These are phyloP conservation scores for Castanea mollissima DNA, from an alignment of 306 rosid genomes.

Conservation along the genomic window DNA sequence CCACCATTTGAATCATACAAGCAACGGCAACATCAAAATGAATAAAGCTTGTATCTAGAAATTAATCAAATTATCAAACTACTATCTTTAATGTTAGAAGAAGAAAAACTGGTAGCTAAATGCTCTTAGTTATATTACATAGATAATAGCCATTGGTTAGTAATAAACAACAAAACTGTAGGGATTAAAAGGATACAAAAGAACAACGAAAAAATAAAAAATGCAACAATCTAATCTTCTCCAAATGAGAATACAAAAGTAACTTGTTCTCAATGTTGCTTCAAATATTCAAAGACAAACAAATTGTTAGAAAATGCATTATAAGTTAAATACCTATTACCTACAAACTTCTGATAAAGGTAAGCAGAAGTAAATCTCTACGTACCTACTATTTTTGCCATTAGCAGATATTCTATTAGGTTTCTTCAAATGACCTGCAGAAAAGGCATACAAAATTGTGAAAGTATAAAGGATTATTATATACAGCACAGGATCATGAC, in stretches of 20 bases:
- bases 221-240: neutral
- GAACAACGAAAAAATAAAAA: neutral
- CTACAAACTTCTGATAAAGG: slow-evolving; percentile 4
- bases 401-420: slow-evolving; percentile 29
- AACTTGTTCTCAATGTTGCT: slow-evolving; percentile 5
- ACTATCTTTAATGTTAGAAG: neutral
- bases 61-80: neutral
- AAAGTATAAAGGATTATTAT: slow-evolving; percentile 6
- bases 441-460: slow-evolving; percentile 32
- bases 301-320: neutral
- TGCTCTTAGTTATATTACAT: neutral
- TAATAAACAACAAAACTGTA: neutral
- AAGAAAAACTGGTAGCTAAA: neutral
- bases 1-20: neutral
- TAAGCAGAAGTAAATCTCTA: neutral
- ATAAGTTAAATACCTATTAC: neutral
- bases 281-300: neutral
- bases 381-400: slow-evolving; percentile 24
- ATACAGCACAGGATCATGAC: slow-evolving; percentile 18
- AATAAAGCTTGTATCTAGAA: neutral
- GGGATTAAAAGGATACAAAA: neutral
- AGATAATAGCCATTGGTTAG: neutral
- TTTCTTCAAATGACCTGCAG: slow-evolving; percentile 43
- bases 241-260: slow-evolving; percentile 3
- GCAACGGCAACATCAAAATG: neutral